Evolutionary conservation across 2,329 filamentous ascomycete genomes (phyloP).

Genomic region (Diaporthe ampelina): DNA sequence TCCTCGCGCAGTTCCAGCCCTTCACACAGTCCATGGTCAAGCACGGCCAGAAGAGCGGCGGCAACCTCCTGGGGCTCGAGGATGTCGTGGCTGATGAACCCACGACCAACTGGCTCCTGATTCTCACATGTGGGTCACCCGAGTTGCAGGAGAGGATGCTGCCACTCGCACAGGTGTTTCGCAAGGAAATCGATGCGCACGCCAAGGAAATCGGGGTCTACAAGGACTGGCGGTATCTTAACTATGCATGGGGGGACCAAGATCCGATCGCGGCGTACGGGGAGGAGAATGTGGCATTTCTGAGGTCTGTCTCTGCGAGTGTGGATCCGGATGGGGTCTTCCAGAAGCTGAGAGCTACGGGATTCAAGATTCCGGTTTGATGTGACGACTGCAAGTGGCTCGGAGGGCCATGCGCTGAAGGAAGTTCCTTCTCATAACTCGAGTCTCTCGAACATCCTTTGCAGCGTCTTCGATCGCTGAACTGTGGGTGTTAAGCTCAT

Average conservation of each 20-base stretch:
- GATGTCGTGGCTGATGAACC: constrained; percentile 41
- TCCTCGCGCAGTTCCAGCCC: constrained; percentile 13
- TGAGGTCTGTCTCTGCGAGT: constrained; percentile 8
- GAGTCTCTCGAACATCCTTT: too few relatives aligned
- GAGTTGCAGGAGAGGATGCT: constrained; percentile 4
- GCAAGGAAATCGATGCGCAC: not conserved
- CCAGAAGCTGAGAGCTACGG: constrained; percentile 7
- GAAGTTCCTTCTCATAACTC: too few relatives aligned
- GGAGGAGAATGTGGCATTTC: constrained; percentile 16
- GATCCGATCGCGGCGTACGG: constrained; percentile 37
- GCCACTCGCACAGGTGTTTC: not conserved
- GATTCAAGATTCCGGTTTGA: constrained; percentile 15
- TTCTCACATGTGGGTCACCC: constrained; percentile 1
- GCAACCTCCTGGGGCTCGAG: constrained; percentile 53
- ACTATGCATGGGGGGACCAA: constrained; percentile 37
- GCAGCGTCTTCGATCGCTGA: too few relatives aligned
- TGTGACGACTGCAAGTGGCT: not conserved
- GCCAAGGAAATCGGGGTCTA: constrained; percentile 12
- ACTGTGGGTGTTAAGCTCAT: too few relatives aligned
- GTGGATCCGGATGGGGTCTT: constrained; percentile 22
- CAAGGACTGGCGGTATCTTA: constrained; percentile 35
- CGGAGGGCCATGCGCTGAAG: too few relatives aligned
- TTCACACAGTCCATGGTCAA: constrained; percentile 22
- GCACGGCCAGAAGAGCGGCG: constrained; percentile 46
- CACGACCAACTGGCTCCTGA: constrained; percentile 15